Percentiles rank a stretch among this genome's conserved stretches.
Conservation (phyloP, 2,329 filamentous ascomycete species). For the Colletotrichum sp. region DNA sequence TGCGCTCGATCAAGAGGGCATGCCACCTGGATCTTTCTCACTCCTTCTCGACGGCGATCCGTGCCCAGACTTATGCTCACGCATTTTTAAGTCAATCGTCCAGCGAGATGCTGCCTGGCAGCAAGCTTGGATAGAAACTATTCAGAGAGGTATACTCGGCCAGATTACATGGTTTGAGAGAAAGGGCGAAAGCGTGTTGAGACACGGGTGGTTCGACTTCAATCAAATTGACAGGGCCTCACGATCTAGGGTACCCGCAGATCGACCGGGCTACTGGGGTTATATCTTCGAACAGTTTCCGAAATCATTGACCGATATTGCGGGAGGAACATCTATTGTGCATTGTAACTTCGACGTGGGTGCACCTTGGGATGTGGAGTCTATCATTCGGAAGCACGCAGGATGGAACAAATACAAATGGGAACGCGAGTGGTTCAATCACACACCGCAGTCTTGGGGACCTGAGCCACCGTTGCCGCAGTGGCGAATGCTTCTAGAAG, state of each 20-base stretch:
- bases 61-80: neutral
- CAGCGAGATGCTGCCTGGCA: neutral
- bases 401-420: neutral
- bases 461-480: neutral
- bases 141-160: rapidly evolving
- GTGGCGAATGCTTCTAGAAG: neutral
- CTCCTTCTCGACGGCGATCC: neutral
- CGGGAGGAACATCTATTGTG: neutral
- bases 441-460: neutral
- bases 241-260: rapidly evolving
- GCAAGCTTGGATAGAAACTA: neutral
- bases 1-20: neutral
- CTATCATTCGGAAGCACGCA: rapidly evolving
- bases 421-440: neutral
- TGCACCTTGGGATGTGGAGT: neutral
- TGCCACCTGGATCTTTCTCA: neutral
- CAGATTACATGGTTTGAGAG: neutral
- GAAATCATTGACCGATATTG: rapidly evolving
- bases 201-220: neutral
- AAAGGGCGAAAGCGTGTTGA: neutral
- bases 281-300: neutral
- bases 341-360: rapidly evolving
- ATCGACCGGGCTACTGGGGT: neutral
- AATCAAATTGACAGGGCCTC: neutral
- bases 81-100: neutral